A percentile compares a stretch with the other conserved stretches of the same genome.
These are phyloP conservation scores for Eremothecium cymbalariae DNA, from an alignment of 1,139 yeast genomes.

Conservation along the genomic window DNA sequence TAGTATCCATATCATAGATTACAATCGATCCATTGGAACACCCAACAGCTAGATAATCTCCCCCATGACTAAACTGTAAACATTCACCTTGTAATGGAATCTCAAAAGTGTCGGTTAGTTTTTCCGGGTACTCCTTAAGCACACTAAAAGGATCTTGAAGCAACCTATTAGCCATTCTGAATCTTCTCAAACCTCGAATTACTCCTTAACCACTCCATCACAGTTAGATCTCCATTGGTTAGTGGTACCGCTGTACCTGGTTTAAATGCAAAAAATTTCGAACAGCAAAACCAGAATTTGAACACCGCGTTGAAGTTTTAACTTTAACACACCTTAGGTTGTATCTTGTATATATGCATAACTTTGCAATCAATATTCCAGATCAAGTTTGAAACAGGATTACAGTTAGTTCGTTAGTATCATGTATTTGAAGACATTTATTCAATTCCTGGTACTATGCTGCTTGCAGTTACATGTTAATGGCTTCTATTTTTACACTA, in stretches of 20 bases:
- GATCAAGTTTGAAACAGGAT: not conserved
- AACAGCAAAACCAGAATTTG: not conserved
- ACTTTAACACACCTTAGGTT: no score
- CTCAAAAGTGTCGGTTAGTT: slow-evolving; percentile 55
- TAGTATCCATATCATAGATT: slow-evolving; percentile 67
- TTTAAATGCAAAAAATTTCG: slow-evolving; percentile 1
- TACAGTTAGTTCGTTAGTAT: no score
- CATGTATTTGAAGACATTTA: slow-evolving; percentile 6
- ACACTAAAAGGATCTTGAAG: slow-evolving; percentile 87
- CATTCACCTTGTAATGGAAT: slow-evolving; percentile 62
- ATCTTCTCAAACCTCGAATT: not conserved
- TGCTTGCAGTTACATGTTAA: slow-evolving; percentile 22
- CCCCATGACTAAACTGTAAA: slow-evolving; percentile 62
- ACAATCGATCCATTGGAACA: slow-evolving; percentile 69
- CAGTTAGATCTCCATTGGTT: not conserved
- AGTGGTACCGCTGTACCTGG: slow-evolving; percentile 2
- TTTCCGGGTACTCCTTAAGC: slow-evolving; percentile 87
- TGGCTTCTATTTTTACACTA: slow-evolving; percentile 43
- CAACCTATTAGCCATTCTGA: slow-evolving; percentile 52
- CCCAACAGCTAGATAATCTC: slow-evolving; percentile 88
- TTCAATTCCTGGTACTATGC: slow-evolving; percentile 13
- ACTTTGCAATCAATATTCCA: no score
- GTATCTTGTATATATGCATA: no score
- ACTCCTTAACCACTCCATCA: not conserved
- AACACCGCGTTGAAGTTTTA: slow-evolving; percentile 2